Evolutionary conservation across 306 rosid species (phyloP).

Genomic region (Argentina anserina): DNA sequence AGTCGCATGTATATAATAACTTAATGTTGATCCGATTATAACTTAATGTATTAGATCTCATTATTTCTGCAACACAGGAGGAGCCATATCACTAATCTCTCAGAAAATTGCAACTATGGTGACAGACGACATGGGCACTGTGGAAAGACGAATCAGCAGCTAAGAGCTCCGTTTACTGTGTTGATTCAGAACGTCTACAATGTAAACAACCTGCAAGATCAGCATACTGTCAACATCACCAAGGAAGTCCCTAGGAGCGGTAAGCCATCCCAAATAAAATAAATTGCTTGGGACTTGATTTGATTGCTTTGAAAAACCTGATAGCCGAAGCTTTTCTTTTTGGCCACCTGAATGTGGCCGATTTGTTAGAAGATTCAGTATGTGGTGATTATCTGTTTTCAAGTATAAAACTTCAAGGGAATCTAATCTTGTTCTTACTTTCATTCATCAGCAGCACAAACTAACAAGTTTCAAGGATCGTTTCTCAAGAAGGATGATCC

Average conservation of each 20-base stretch:
- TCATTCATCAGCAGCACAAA: constrained; percentile 42
- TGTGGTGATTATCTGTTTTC: constrained; percentile 13
- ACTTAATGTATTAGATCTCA: constrained; percentile 15
- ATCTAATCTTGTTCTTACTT: constrained; percentile 25
- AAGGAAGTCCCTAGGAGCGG: constrained; percentile 48
- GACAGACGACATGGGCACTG: constrained; percentile 60
- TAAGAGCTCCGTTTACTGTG: constrained; percentile 76
- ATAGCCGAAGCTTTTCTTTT: neutral
- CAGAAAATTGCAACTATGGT: constrained; percentile 46
- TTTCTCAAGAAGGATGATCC: constrained; percentile 91
- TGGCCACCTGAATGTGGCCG: constrained; percentile 20
- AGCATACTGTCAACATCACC: constrained; percentile 38
- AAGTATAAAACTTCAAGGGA: neutral
- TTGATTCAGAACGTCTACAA: constrained; percentile 63
- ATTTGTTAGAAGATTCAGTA: constrained; percentile 1
- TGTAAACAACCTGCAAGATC: constrained; percentile 46
- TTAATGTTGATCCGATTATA: constrained; percentile 14
- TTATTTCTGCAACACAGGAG: constrained; percentile 45
- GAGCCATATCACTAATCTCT: constrained; percentile 53
- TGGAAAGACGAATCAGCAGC: constrained; percentile 48
- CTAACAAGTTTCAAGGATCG: constrained; percentile 57
- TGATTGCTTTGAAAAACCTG: neutral
- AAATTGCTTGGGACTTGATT: constrained; percentile 14
- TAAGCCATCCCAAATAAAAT: constrained; percentile 32
- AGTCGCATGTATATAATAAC: constrained; percentile 6